These are phyloP conservation scores for Apiospora koreana DNA, from an alignment of 2,329 filamentous ascomycete species.

Conservation along the genomic window DNA sequence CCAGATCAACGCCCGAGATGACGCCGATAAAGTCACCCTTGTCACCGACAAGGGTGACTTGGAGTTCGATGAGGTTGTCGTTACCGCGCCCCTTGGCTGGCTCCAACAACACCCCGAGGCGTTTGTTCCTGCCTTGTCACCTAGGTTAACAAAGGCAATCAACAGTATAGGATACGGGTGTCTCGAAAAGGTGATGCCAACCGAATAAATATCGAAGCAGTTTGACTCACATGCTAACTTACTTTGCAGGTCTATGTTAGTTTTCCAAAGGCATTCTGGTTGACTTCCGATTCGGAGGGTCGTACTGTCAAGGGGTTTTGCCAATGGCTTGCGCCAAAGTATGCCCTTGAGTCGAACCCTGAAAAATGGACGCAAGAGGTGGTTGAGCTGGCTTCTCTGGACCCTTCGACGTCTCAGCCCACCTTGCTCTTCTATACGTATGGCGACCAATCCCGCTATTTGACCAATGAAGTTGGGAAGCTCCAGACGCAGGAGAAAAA, in stretches of 20 bases:
- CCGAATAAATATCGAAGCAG: constrained; percentile 24
- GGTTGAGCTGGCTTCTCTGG: constrained; percentile 73
- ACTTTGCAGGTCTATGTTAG: constrained; percentile 55
- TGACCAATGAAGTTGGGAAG: constrained; percentile 48
- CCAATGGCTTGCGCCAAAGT: constrained; percentile 73
- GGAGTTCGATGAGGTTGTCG: constrained; percentile 67
- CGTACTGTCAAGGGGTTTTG: constrained; percentile 65
- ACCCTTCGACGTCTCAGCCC: constrained; percentile 62
- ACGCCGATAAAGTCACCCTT: constrained; percentile 41
- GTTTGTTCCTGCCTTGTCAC: constrained; percentile 63
- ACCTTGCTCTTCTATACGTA: constrained; percentile 84
- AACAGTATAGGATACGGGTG: constrained; percentile 68
- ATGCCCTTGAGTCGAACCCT: constrained; percentile 63
- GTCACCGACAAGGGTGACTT: constrained; percentile 45
- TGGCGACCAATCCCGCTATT: constrained; percentile 59
- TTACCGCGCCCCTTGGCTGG: constrained; percentile 70
- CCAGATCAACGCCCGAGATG: constrained; percentile 39
- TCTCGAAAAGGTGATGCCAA: constrained; percentile 64
- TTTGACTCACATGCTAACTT: background rate
- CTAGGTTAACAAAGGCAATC: constrained; percentile 60
- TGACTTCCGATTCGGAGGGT: constrained; percentile 37
- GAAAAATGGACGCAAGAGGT: constrained; percentile 73
- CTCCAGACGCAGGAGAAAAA: constrained; percentile 47
- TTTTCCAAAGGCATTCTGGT: constrained; percentile 79
- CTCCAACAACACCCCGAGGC: constrained; percentile 58